A percentile compares a stretch with the other conserved stretches of the same genome.
Conservation (phyloP, 2,329 filamentous ascomycete species). For the Hymenoscyphus fraxineus region DNA sequence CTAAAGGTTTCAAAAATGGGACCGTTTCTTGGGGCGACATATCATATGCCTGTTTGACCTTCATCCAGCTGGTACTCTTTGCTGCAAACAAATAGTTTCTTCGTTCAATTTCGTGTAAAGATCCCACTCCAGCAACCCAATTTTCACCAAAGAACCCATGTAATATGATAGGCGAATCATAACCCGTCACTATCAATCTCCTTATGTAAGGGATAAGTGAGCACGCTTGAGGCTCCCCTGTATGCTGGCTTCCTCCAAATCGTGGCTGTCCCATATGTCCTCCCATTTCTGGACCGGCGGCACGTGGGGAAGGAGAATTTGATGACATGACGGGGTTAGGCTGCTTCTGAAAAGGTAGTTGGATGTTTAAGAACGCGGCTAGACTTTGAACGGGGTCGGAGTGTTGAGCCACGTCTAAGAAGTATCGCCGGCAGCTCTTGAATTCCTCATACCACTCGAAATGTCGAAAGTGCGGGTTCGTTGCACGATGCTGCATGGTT, state of each 20-base stretch:
- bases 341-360: slow-evolving; percentile 75
- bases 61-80: slow-evolving; percentile 86
- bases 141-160: slow-evolving; percentile 97
- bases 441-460: slow-evolving; percentile 92
- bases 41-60: slow-evolving; percentile 87
- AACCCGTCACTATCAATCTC: slow-evolving; percentile 84
- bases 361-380: slow-evolving; percentile 87
- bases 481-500: slow-evolving; percentile 13
- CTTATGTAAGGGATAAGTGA: slow-evolving; percentile 86
- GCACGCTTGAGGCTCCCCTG: slow-evolving; percentile 38
- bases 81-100: slow-evolving; percentile 93
- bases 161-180: slow-evolving; percentile 81
- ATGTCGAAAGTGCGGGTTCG: slow-evolving; percentile 58
- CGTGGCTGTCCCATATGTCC: slow-evolving; percentile 24
- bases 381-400: slow-evolving; percentile 79
- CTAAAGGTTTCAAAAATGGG: slow-evolving; percentile 82
- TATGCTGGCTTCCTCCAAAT: slow-evolving; percentile 28
- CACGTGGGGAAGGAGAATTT: slow-evolving; percentile 36
- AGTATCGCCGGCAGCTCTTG: slow-evolving; percentile 85
- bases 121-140: slow-evolving; percentile 75
- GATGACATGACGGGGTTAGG: slow-evolving; percentile 44
- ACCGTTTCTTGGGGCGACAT: slow-evolving; percentile 78
- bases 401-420: slow-evolving; percentile 87
- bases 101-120: slow-evolving; percentile 82
- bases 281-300: slow-evolving; percentile 31